Conservation (phyloP, 371 early-diverging fungal species). For the Rhizopus microsporus region DNA sequence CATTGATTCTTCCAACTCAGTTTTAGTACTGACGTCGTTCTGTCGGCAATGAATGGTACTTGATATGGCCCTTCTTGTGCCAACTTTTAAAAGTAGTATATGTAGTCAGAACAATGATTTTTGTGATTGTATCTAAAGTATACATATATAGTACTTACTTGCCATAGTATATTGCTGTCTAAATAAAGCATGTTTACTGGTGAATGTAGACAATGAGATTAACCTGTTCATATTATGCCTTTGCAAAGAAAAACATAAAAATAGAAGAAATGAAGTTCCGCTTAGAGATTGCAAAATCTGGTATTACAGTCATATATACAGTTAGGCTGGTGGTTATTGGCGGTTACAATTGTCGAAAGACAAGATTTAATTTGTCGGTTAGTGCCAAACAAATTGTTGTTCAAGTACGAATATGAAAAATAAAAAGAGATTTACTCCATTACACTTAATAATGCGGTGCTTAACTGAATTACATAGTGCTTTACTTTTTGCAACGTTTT, state of each 20-base stretch:
- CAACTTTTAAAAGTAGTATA: neutral
- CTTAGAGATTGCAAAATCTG: no score
- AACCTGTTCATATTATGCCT: constrained; percentile 9
- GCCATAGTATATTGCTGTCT: neutral
- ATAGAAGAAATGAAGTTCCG: no score
- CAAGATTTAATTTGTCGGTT: constrained; percentile 1
- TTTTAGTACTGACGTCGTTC: neutral
- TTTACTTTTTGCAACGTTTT: no score
- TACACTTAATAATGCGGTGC: neutral
- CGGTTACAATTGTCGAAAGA: constrained; percentile 1
- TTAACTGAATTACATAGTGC: constrained; percentile 3
- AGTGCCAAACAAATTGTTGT: constrained; percentile 3
- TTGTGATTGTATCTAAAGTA: neutral
- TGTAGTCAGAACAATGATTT: neutral
- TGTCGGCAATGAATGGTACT: neutral
- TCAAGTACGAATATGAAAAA: constrained; percentile 9
- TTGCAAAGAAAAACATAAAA: no score
- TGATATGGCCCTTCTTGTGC: neutral
- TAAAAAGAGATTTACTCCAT: constrained; percentile 2
- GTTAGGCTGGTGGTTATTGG: neutral
- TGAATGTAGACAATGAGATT: constrained; percentile 3
- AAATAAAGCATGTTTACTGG: neutral
- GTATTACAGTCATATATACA: no score
- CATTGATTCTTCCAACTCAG: constrained; percentile 34
- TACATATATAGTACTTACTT: neutral